Evolutionary conservation across 2,329 filamentous ascomycete species (phyloP).

Genomic region (Stemphylium vesicarium): DNA sequence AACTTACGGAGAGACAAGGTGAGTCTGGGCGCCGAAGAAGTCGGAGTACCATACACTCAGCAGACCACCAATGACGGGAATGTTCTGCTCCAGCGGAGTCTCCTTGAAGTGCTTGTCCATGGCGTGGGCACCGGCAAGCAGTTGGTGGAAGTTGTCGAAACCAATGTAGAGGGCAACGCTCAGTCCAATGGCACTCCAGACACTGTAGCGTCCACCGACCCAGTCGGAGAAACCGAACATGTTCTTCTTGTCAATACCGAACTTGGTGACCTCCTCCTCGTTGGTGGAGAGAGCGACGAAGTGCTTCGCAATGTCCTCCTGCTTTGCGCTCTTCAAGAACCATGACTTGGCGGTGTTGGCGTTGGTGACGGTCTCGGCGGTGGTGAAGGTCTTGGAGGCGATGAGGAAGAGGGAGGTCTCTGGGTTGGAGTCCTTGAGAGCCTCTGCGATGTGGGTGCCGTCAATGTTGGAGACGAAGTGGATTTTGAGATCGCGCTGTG

Average conservation of each 20-base stretch:
- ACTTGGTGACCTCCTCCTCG: slow-evolving; percentile 93
- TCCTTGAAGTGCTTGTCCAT: slow-evolving; percentile 99
- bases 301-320: slow-evolving; percentile 89
- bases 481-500: slow-evolving; percentile 81
- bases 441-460: slow-evolving; percentile 96
- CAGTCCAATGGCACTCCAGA: slow-evolving; percentile 97
- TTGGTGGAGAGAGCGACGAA: slow-evolving; percentile 98
- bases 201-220: slow-evolving; percentile 97
- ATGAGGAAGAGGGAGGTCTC: slow-evolving; percentile 99
- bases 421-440: slow-evolving; percentile 84
- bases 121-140: slow-evolving; percentile 90
- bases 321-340: slow-evolving; percentile 89
- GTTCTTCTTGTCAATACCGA: slow-evolving; percentile 98
- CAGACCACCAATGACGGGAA: slow-evolving; percentile 88
- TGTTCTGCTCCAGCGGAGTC: slow-evolving; percentile 91
- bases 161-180: slow-evolving; percentile 95
- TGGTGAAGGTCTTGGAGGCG: slow-evolving; percentile 99
- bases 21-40: slow-evolving; percentile 98
- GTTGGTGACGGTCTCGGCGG: slow-evolving; percentile 95
- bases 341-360: slow-evolving; percentile 96
- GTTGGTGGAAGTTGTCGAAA: slow-evolving; percentile 96
- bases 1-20: slow-evolving; percentile 92
- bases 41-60: slow-evolving; percentile 98
- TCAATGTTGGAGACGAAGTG: slow-evolving; percentile 99
- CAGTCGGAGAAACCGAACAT: slow-evolving; percentile 99